Conservation (phyloP, 129 eudicot species). For the sunflower (Helianthus annuus) region HanXRQr2.0-SUNRISE NC_035440.2:69608047-69608546, state of each 20-base stretch:
- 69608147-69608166: conserved; percentile 27
- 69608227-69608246: conserved; percentile 81
- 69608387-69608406: too few relatives aligned
- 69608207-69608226: conserved; percentile 83
- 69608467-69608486: conserved; percentile 56
- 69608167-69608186: conserved; percentile 80
- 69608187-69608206: conserved; percentile 71
- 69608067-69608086: conserved; percentile 62
- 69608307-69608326: too few relatives aligned
- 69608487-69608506: conserved; percentile 59
- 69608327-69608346: too few relatives aligned
- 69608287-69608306: background rate
- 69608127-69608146: background rate
- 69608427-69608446: background rate
- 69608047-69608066: conserved; percentile 74
- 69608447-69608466: conserved; percentile 35
- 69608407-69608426: background rate
- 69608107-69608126: background rate
- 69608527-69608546: conserved; percentile 67
- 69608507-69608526: conserved; percentile 42
- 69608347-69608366: too few relatives aligned
- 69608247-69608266: conserved; percentile 97
- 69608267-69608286: conserved; percentile 52
- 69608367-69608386: too few relatives aligned
- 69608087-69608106: conserved; percentile 43